Conservation (phyloP, 345 rosid genomes). For the Psidium guajava region DNA sequence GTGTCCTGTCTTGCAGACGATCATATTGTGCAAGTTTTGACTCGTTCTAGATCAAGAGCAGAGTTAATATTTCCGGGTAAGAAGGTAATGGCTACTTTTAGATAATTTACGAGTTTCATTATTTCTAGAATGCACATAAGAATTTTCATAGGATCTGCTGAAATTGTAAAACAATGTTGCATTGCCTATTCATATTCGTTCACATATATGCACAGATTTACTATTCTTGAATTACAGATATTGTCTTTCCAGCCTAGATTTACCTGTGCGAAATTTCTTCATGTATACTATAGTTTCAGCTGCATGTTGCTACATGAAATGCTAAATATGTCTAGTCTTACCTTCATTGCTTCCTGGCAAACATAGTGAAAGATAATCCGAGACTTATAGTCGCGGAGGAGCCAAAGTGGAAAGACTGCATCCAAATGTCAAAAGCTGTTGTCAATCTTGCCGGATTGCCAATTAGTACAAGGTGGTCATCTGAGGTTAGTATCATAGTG, state of each 20-base stretch:
- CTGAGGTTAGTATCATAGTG: slow-evolving; percentile 43
- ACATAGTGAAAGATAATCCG: slow-evolving; percentile 55
- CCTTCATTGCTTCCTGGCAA: not conserved
- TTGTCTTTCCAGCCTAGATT: not conserved
- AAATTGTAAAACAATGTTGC: not conserved
- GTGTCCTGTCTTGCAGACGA: slow-evolving; percentile 35
- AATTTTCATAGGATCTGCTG: not conserved
- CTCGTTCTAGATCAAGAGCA: slow-evolving; percentile 84
- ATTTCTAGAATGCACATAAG: not conserved
- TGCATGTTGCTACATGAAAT: not conserved
- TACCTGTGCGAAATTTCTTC: not conserved
- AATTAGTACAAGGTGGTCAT: slow-evolving; percentile 88
- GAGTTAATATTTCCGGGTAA: slow-evolving; percentile 90
- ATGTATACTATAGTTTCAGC: not conserved
- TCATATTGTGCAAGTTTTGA: slow-evolving; percentile 59
- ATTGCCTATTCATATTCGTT: not conserved
- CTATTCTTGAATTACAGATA: not conserved
- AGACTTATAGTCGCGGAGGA: slow-evolving; percentile 68
- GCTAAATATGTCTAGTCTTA: not conserved
- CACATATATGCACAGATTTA: not conserved
- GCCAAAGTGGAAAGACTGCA: slow-evolving; percentile 59
- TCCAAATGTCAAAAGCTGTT: slow-evolving; percentile 72
- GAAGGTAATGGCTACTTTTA: slow-evolving; percentile 56
- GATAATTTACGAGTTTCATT: not conserved
- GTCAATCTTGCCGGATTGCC: slow-evolving; percentile 93